phyloP scores from a whole-genome alignment of 192 early-diverging fungal genomes.

The Rhizoclosmatium globosum region DNA sequence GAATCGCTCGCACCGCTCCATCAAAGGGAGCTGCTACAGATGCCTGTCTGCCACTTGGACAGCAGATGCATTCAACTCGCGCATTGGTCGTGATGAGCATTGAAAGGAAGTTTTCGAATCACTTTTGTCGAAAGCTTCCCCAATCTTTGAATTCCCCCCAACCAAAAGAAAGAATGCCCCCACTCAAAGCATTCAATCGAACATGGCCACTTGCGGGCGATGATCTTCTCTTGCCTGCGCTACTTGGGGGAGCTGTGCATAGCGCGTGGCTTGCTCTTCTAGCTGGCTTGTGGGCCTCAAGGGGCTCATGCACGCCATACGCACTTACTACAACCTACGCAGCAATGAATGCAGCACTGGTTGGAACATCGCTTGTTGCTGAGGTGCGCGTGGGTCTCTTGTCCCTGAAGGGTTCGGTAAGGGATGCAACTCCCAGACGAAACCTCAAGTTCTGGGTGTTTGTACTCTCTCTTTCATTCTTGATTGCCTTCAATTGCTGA shows the following conservation, averaged over 20 bases:
- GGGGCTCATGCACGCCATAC: not conserved
- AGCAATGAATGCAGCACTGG: not conserved
- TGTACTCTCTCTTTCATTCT: not conserved
- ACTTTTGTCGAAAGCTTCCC: no score
- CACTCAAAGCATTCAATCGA: slow-evolving; percentile 19
- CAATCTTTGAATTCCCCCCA: no score
- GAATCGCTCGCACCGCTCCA: slow-evolving; percentile 7
- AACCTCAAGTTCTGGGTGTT: slow-evolving; percentile 38
- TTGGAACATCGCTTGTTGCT: not conserved
- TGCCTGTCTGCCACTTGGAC: not conserved
- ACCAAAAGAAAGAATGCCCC: slow-evolving; percentile 8
- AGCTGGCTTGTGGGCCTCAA: not conserved
- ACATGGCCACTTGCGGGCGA: slow-evolving; percentile 34
- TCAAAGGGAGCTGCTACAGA: slow-evolving; percentile 24
- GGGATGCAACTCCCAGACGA: slow-evolving; percentile 40
- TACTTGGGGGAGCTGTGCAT: slow-evolving; percentile 27
- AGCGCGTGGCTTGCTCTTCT: not conserved
- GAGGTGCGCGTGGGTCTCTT: slow-evolving; percentile 38
- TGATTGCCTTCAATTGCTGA: slow-evolving; percentile 8
- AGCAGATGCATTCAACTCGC: slow-evolving; percentile 30
- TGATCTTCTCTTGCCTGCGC: slow-evolving; percentile 31
- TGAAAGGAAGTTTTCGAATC: no score
- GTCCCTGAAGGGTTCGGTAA: slow-evolving; percentile 45
- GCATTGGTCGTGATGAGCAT: no score
- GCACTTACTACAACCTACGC: slow-evolving; percentile 3